A percentile compares a stretch with the other conserved stretches of the same genome.
phyloP scores from a whole-genome alignment of 306 rosid genomes.

The Sicyos baderoa region DNA sequence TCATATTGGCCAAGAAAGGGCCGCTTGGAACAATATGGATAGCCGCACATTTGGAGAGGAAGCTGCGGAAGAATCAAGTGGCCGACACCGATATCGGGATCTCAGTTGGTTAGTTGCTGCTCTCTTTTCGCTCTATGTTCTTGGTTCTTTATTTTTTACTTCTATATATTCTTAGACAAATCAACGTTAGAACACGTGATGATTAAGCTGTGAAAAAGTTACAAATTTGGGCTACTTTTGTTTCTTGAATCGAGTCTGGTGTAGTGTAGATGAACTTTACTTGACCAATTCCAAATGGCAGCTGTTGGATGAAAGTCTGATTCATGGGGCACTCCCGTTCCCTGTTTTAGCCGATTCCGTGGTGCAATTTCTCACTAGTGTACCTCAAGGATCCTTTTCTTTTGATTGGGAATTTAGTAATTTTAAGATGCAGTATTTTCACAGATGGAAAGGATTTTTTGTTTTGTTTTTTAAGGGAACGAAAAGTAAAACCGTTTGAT shows the following conservation, averaged over 20 bases:
- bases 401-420: neutral
- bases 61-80: slow-evolving; percentile 95
- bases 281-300: neutral
- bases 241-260: neutral
- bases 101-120: slow-evolving; percentile 69
- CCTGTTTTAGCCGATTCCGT: neutral
- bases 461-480: too few species aligned
- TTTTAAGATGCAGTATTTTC: neutral
- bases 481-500: too few species aligned
- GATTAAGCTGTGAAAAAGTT: neutral
- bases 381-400: neutral
- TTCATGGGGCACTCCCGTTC: neutral
- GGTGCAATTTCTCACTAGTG: neutral
- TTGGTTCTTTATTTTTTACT: neutral
- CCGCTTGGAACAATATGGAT: slow-evolving; percentile 99
- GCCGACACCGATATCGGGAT: slow-evolving; percentile 97
- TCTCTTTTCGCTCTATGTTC: neutral
- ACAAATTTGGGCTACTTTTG: neutral
- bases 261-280: neutral
- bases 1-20: slow-evolving; percentile 96
- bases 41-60: slow-evolving; percentile 98
- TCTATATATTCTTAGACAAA: neutral
- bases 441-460: neutral
- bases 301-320: neutral
- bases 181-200: neutral